Evolutionary conservation across 306 rosid genomes (phyloP).

Genomic region (Gastrolobium bilobum): DNA sequence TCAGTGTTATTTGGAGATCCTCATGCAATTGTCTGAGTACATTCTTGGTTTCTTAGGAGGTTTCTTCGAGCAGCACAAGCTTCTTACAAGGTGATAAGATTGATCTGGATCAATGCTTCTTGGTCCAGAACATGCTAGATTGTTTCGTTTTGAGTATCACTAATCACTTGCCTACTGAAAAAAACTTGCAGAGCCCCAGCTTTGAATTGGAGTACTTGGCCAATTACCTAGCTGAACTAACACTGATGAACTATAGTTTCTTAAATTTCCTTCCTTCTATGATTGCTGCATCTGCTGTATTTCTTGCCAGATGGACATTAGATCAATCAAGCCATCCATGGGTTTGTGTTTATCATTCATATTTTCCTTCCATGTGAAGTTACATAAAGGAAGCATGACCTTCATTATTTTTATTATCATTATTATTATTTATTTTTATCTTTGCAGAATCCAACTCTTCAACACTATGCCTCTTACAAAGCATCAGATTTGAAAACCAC

Average conservation of each 20-base stretch:
- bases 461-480: constrained; percentile 75
- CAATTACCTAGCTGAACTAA: constrained; percentile 83
- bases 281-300: constrained; percentile 92
- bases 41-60: constrained; percentile 71
- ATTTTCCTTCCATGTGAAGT: constrained; percentile 37
- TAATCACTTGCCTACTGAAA: constrained; percentile 41
- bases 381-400: constrained; percentile 34
- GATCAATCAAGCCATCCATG: constrained; percentile 89
- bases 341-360: constrained; percentile 63
- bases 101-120: constrained; percentile 21
- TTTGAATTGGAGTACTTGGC: constrained; percentile 90
- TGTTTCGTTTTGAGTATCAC: constrained; percentile 5
- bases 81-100: constrained; percentile 70
- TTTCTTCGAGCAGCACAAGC: constrained; percentile 95
- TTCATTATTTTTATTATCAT: neutral
- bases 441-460: constrained; percentile 83
- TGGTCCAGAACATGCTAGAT: constrained; percentile 43
- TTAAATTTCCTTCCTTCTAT: constrained; percentile 81
- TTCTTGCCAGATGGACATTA: constrained; percentile 92
- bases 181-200: constrained; percentile 73
- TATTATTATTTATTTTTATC: constrained; percentile 2
- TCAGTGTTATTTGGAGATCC: constrained; percentile 13
- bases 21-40: constrained; percentile 31
- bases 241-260: constrained; percentile 78
- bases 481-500: constrained; percentile 77